These are phyloP conservation scores for Amanita brunnescens DNA, from an alignment of 768 basidiomycete species.

Conservation along the genomic window DNA sequence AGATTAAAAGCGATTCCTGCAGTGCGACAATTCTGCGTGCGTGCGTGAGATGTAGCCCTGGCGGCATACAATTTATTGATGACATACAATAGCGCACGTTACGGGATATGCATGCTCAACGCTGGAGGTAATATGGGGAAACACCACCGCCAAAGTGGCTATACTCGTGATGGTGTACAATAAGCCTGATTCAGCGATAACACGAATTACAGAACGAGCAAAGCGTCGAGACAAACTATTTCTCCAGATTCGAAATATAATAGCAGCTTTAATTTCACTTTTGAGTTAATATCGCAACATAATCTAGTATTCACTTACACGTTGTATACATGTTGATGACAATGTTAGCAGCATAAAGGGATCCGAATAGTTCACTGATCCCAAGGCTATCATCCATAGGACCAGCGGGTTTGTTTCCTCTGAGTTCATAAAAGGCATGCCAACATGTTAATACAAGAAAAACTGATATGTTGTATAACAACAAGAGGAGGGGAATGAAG, in stretches of 20 bases:
- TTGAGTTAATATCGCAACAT: background rate
- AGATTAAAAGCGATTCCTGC: conserved; percentile 5
- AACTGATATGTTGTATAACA: background rate
- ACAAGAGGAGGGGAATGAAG: background rate
- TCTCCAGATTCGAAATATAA: conserved; percentile 2
- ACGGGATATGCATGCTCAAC: background rate
- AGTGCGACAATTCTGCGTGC: background rate
- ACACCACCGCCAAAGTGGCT: background rate
- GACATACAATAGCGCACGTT: background rate
- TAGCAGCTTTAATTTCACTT: background rate
- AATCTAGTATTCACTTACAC: background rate
- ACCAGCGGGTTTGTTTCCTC: no score
- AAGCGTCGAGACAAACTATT: background rate
- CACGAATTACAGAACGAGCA: background rate
- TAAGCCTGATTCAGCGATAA: conserved; percentile 3
- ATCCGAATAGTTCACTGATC: no score
- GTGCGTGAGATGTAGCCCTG: no score
- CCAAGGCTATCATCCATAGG: no score
- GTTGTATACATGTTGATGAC: conserved; percentile 3
- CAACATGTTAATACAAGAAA: background rate
- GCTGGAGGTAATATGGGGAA: background rate
- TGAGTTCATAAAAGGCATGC: no score
- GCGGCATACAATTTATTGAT: no score
- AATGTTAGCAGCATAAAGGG: background rate
- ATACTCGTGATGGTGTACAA: conserved; percentile 3